Base-by-base conservation (phyloP, 1,284 basidiomycete genomes). In the Moniliophthora roreri region DNA sequence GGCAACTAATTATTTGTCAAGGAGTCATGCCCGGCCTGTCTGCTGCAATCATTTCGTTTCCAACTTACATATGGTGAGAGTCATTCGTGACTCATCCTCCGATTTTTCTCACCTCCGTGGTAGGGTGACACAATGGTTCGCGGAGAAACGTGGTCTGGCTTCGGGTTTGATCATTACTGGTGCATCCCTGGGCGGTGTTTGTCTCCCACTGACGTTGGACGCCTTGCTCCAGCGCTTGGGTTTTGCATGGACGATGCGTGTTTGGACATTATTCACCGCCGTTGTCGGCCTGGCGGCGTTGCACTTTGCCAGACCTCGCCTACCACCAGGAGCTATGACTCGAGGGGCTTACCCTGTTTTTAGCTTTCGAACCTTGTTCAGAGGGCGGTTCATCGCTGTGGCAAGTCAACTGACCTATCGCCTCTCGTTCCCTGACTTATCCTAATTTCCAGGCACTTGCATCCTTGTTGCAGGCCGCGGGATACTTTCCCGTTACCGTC, bases 91-190 rank as follows among this genome's bases (percentile, higher is more conserved):
- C n/a, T n/a, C n/a, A n/a, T n/a, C n/a, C n/a, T n/a, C n/a, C n/a
- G n/a, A 16, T 23, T 44, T 44, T 15, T 18, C 26, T 44, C 13
- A 16, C 3, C 41, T 44, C 3, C 21, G n/a, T n/a, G n/a, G n/a
- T n/a, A 44, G 41, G 41, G 21, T 44, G 11, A 44, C 41, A 16
- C 41, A 44, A 26, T 44, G 41, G 41, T 44, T 44, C 20, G 20
- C 23, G 7, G 41, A 23, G 6, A 20, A 26, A 7, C 41, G 41
- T 23, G 41, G 41, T 3, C 13, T 44, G 6, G 41, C 41, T 13
- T 44, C 20, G 16, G 41, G 41, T 7, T 6, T 44, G 6, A 44
- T 44, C 16, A 44, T 44, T 23, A 23, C 41, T 3, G 41, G 41
- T 6, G 41, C 41, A 20, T 44, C 41, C 20, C 41, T 44, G 13